These are phyloP conservation scores for Yarrowia divulgata DNA, from an alignment of 805 yeast genomes.

Conservation along the genomic window DNA sequence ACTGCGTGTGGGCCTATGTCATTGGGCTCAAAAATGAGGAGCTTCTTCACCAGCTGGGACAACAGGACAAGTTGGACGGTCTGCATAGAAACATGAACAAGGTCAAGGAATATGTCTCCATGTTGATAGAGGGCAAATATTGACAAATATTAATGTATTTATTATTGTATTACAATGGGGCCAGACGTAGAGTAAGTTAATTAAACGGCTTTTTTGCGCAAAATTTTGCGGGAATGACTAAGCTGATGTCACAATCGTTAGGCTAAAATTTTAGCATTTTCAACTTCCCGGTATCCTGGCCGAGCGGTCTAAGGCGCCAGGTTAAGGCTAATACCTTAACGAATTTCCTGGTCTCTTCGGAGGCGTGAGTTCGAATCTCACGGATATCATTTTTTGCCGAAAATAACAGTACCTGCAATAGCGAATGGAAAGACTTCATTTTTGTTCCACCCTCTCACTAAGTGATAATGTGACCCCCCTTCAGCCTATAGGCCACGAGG, in stretches of 20 bases:
- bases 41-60: slow-evolving; percentile 24
- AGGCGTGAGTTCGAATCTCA: slow-evolving; percentile 39
- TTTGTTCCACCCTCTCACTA: no score
- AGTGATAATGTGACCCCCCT: no score
- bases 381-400: slow-evolving; percentile 16
- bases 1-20: slow-evolving; percentile 35
- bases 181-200: no score
- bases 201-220: no score
- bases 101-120: slow-evolving; percentile 29
- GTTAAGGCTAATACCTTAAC: slow-evolving; percentile 37
- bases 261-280: neutral
- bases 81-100: slow-evolving; percentile 27
- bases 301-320: slow-evolving; percentile 40
- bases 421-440: no score
- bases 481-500: no score
- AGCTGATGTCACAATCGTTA: neutral
- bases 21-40: slow-evolving; percentile 17
- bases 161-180: no score
- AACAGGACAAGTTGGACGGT: slow-evolving; percentile 24
- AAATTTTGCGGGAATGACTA: neutral
- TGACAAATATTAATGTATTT: neutral
- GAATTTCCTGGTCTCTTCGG: slow-evolving; percentile 39
- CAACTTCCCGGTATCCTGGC: slow-evolving; percentile 20
- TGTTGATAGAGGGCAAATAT: slow-evolving; percentile 30
- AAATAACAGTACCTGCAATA: no score